Conservation (phyloP, 1,139 yeast genomes). For the Pichia sorboxylosa region DNA sequence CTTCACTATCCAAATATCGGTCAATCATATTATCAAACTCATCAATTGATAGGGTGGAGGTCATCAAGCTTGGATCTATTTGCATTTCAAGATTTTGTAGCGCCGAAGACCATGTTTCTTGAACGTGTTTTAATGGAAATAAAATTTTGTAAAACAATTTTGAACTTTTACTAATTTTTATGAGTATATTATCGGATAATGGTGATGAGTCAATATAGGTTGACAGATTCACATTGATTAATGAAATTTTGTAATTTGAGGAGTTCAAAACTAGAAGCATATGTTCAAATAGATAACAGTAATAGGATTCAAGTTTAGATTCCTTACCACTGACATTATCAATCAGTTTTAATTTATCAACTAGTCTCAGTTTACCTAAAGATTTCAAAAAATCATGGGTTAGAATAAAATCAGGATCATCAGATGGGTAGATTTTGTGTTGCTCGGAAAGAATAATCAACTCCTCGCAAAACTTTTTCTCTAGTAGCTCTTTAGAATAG, state of each 20-base stretch:
- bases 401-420: slow-evolving; percentile 7
- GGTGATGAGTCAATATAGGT: slow-evolving; percentile 12
- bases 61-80: slow-evolving; percentile 21
- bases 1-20: not conserved
- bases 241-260: slow-evolving; percentile 3
- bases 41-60: slow-evolving; percentile 22
- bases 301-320: slow-evolving; percentile 11
- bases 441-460: slow-evolving; percentile 14
- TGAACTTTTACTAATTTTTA: slow-evolving; percentile 7
- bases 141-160: slow-evolving; percentile 16
- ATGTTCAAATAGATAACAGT: slow-evolving; percentile 24
- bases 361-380: slow-evolving; percentile 25
- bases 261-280: slow-evolving; percentile 13
- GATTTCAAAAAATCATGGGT: slow-evolving; percentile 16
- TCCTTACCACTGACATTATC: not conserved
- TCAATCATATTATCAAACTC: slow-evolving; percentile 14
- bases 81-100: slow-evolving; percentile 22
- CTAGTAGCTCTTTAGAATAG: slow-evolving; percentile 8
- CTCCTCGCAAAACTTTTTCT: slow-evolving; percentile 14
- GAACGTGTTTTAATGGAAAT: slow-evolving; percentile 10
- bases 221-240: slow-evolving; percentile 10
- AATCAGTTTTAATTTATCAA: slow-evolving; percentile 17
- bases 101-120: slow-evolving; percentile 29
- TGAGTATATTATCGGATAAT: slow-evolving; percentile 2
- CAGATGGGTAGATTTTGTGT: slow-evolving; percentile 5